Percentiles rank a stretch among this genome's conserved stretches.
phyloP scores from a whole-genome alignment of 495 filamentous ascomycete genomes.

The Choiromyces venosus region DNA sequence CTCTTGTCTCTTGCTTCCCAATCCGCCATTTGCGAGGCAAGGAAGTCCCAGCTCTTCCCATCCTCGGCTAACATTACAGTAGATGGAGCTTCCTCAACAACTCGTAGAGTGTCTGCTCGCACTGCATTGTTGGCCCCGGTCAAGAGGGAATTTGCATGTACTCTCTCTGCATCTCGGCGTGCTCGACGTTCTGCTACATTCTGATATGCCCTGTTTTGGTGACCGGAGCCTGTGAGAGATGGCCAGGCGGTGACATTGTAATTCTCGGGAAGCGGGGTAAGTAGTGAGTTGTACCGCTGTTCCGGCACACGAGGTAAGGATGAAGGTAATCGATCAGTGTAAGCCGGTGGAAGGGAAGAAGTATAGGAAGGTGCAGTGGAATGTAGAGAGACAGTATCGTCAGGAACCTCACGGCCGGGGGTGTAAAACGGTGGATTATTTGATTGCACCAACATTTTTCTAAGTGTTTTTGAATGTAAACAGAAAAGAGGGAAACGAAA shows the following conservation, averaged over 20 bases:
- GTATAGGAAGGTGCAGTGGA: conserved; percentile 37
- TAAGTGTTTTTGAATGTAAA: background rate
- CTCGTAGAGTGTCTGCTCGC: background rate
- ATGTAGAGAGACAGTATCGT: conserved; percentile 26
- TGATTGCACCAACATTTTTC: background rate
- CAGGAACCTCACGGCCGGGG: conserved; percentile 8
- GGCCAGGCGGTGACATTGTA: conserved; percentile 27
- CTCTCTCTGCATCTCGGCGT: conserved; percentile 38
- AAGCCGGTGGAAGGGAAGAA: conserved; percentile 29
- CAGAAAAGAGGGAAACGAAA: background rate
- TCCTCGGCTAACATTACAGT: conserved; percentile 13
- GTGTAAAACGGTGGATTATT: conserved; percentile 16
- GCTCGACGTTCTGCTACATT: conserved; percentile 36
- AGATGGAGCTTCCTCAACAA: background rate
- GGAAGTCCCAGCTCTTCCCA: conserved; percentile 30
- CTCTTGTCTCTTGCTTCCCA: conserved; percentile 48
- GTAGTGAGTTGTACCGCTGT: conserved; percentile 26
- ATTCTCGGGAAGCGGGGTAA: conserved; percentile 18
- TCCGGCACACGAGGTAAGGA: conserved; percentile 5
- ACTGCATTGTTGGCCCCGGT: background rate
- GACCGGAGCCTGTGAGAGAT: conserved; percentile 25
- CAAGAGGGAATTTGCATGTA: conserved; percentile 40
- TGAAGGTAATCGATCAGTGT: conserved; percentile 1
- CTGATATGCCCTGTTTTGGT: conserved; percentile 34
- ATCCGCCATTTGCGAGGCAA: conserved; percentile 48